Percentiles rank a stretch among this genome's conserved stretches.
Conservation (phyloP, 495 filamentous ascomycete species). For the Parmelia sp. region DNA sequence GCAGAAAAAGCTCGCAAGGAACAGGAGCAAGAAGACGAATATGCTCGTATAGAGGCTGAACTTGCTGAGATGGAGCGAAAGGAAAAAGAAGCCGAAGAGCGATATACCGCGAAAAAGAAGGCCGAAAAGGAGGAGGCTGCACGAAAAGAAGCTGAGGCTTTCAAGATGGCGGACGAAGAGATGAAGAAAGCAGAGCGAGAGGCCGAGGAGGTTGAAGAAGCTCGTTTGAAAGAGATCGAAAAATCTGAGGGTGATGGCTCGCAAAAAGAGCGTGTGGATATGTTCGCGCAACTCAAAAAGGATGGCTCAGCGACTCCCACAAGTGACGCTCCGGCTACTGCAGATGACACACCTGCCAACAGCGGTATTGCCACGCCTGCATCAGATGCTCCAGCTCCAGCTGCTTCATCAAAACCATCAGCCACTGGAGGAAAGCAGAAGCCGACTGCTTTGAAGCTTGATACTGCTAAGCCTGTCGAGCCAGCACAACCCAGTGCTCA, state of each 20-base stretch:
- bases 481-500: conserved; percentile 85
- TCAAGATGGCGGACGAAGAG: conserved; percentile 43
- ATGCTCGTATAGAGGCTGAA: conserved; percentile 47
- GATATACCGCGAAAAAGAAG: conserved; percentile 54
- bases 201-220: conserved; percentile 52
- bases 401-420: conserved; percentile 50
- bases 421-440: conserved; percentile 55
- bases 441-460: conserved; percentile 75
- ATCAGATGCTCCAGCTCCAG: conserved; percentile 48
- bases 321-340: conserved; percentile 38
- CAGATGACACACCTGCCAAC: conserved; percentile 40
- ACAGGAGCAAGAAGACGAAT: conserved; percentile 43
- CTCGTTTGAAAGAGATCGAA: conserved; percentile 43
- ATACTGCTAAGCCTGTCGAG: conserved; percentile 75
- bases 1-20: conserved; percentile 36
- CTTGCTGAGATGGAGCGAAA: conserved; percentile 50
- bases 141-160: conserved; percentile 51
- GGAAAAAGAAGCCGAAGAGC: conserved; percentile 54
- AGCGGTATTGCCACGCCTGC: conserved; percentile 52
- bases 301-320: conserved; percentile 30
- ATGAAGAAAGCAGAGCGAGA: conserved; percentile 53
- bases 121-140: conserved; percentile 56
- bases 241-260: conserved; percentile 36
- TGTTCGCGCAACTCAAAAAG: conserved; percentile 55
- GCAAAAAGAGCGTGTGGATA: conserved; percentile 39